Percentiles rank a stretch among this genome's conserved stretches.
Conservation (phyloP, 1,284 basidiomycete species). For the Fomes fomentarius region DNA sequence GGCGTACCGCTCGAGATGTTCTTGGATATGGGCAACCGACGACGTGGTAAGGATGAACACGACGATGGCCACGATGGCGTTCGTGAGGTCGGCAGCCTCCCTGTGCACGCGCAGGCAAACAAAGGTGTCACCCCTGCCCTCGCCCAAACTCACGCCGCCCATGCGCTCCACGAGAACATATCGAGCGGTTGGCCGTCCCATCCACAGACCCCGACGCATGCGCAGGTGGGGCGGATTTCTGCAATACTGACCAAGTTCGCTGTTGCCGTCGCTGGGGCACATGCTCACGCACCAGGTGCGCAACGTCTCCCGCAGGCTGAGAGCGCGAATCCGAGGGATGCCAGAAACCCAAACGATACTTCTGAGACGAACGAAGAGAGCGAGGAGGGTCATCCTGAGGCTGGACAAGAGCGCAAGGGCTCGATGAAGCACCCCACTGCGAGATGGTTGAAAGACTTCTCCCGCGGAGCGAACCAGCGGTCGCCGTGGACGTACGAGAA, state of each 20-base stretch:
- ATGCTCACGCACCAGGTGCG: conserved; percentile 24
- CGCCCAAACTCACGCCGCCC: conserved; percentile 15
- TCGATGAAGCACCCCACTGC: conserved; percentile 18
- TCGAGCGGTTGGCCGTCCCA: conserved; percentile 29
- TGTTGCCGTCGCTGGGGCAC: conserved; percentile 38
- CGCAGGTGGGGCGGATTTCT: conserved; percentile 52
- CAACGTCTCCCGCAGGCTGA: neutral
- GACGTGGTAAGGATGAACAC: neutral
- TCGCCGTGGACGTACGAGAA: conserved; percentile 27
- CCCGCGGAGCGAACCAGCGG: conserved; percentile 17
- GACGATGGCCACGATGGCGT: neutral
- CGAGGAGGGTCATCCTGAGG: too few species aligned
- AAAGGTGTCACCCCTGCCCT: neutral
- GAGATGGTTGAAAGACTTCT: conserved; percentile 28
- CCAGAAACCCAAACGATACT: too few species aligned
- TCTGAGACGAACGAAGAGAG: too few species aligned
- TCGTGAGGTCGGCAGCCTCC: neutral
- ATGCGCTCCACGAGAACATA: conserved; percentile 33
- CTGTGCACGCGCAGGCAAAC: neutral
- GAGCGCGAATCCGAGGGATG: neutral
- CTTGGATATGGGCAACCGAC: conserved; percentile 25
- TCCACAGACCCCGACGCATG: conserved; percentile 31
- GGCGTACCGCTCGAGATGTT: conserved; percentile 59
- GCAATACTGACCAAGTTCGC: conserved; percentile 52
- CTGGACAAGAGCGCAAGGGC: too few species aligned